Conservation (phyloP, 164 flowering plant genomes). For the Dillenia turbinata region DNA sequence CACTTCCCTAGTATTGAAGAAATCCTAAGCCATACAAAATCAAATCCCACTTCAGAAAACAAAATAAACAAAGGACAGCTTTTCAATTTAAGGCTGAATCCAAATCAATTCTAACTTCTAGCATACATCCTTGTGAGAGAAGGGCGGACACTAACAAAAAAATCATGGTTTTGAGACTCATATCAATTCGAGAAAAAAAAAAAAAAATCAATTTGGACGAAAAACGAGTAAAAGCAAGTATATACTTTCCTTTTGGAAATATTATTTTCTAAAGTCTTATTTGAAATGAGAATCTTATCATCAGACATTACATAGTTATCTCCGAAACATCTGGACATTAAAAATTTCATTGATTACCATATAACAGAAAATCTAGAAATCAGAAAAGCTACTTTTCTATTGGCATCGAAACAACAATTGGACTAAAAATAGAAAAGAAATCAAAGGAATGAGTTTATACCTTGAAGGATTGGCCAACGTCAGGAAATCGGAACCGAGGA, state of each 20-base stretch:
- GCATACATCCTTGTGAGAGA: background rate
- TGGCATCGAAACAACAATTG: background rate
- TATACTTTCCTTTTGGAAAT: too few species aligned
- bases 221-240: background rate
- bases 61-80: background rate
- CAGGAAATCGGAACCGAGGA: conserved; percentile 47
- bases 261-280: too few species aligned
- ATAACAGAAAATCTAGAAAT: background rate
- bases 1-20: conserved; percentile 65
- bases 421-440: background rate
- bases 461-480: conserved; percentile 30
- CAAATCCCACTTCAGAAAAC: too few species aligned
- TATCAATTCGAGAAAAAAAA: too few species aligned
- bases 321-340: background rate
- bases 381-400: background rate
- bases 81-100: background rate
- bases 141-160: background rate
- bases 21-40: conserved; percentile 41
- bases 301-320: too few species aligned
- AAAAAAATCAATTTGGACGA: too few species aligned
- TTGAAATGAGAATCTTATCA: too few species aligned
- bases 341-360: background rate
- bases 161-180: background rate
- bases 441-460: conserved; percentile 20
- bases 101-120: background rate